phyloP scores from a whole-genome alignment of 1,284 basidiomycete species.

The Heimioporus retisporus region DNA sequence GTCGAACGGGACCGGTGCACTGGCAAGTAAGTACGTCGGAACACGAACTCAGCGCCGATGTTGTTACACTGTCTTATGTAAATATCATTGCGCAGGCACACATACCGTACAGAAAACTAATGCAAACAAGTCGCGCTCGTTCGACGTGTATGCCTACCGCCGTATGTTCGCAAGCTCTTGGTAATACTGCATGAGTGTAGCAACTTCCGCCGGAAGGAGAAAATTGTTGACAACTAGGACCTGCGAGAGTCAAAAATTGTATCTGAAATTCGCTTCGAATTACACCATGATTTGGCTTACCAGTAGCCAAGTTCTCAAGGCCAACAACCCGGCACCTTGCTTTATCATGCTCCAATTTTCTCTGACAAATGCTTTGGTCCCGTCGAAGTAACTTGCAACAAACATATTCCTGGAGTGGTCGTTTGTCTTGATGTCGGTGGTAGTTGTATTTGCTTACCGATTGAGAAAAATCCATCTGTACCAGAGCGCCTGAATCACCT shows the following conservation, averaged over 20 bases:
- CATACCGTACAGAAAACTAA: too few relatives aligned
- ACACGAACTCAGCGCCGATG: too few relatives aligned
- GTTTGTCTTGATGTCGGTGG: slow-evolving; percentile 1
- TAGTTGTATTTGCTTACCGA: slow-evolving; percentile 50
- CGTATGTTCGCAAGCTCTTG: slow-evolving; percentile 55
- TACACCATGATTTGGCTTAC: slow-evolving; percentile 47
- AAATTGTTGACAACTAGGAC: slow-evolving; percentile 59
- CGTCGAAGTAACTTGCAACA: slow-evolving; percentile 63
- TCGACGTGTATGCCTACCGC: slow-evolving; percentile 17
- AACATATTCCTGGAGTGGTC: slow-evolving; percentile 55
- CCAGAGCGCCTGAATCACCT: slow-evolving; percentile 82
- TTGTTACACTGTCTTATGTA: too few relatives aligned
- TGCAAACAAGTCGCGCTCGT: too few relatives aligned
- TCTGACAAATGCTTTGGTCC: slow-evolving; percentile 63
- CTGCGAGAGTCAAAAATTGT: slow-evolving; percentile 38
- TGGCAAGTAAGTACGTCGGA: too few relatives aligned
- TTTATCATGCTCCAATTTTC: slow-evolving; percentile 73
- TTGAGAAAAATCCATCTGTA: slow-evolving; percentile 76
- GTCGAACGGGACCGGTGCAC: too few relatives aligned
- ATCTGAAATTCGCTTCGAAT: slow-evolving; percentile 3
- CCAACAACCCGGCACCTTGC: slow-evolving; percentile 72
- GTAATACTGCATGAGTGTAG: slow-evolving; percentile 56
- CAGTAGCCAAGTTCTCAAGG: slow-evolving; percentile 69
- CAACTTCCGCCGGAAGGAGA: slow-evolving; percentile 56
- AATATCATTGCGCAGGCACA: too few relatives aligned